A percentile compares a stretch with the other conserved stretches of the same genome.
phyloP scores from a whole-genome alignment of 2,329 filamentous ascomycete species.

The Cladosporium sp. region DNA sequence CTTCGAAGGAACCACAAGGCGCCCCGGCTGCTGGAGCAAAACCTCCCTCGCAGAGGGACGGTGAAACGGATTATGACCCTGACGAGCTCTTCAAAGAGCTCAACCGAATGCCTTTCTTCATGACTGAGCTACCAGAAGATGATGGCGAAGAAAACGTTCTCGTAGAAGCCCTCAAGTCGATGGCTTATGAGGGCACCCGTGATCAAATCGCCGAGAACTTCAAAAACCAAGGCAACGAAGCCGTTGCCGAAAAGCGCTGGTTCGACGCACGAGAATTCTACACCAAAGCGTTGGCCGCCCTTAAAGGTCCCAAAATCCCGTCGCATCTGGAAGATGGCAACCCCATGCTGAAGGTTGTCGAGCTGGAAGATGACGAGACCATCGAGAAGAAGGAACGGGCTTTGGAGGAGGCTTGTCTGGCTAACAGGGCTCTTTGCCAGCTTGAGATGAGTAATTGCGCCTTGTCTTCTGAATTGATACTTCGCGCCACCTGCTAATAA shows the following conservation, averaged over 20 bases:
- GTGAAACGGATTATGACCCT: conserved; percentile 55
- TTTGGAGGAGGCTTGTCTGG: conserved; percentile 73
- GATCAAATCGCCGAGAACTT: conserved; percentile 81
- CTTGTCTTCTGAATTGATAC: conserved; percentile 19
- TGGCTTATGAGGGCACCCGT: conserved; percentile 90
- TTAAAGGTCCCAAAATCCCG: conserved; percentile 58
- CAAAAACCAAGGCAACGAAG: conserved; percentile 90
- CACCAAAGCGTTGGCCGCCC: conserved; percentile 74
- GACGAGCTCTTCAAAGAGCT: conserved; percentile 65
- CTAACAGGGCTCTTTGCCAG: conserved; percentile 88
- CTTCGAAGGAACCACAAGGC: neutral
- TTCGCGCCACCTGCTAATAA: conserved; percentile 23
- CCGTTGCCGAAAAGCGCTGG: conserved; percentile 72
- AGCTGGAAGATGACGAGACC: conserved; percentile 60
- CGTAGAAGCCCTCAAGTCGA: conserved; percentile 81
- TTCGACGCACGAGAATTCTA: conserved; percentile 89
- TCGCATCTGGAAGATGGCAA: conserved; percentile 41
- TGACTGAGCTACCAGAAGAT: conserved; percentile 77
- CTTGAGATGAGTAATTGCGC: conserved; percentile 67
- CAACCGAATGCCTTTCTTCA: conserved; percentile 82
- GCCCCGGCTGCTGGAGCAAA: neutral
- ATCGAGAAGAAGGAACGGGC: conserved; percentile 61
- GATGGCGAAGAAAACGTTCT: conserved; percentile 71
- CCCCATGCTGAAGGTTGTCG: conserved; percentile 49
- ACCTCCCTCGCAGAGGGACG: neutral